These are phyloP conservation scores for Xylaria intraflava DNA, from an alignment of 495 filamentous ascomycete genomes.

Conservation along the genomic window DNA sequence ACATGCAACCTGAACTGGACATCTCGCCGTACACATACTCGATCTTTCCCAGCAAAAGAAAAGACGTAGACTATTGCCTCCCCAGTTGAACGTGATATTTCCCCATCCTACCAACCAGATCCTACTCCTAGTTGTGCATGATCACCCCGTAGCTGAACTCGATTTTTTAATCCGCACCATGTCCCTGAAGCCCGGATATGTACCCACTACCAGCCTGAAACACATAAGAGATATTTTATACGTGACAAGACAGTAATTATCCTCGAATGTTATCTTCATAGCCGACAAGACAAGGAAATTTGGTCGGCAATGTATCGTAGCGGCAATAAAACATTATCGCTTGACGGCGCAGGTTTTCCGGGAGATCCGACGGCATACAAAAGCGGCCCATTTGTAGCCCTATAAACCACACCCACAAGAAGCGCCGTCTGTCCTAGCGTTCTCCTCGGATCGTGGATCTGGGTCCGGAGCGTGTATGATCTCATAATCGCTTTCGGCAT, in stretches of 20 bases:
- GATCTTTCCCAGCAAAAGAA: not conserved
- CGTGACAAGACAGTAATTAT: not conserved
- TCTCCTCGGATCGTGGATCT: not conserved
- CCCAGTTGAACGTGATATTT: not conserved
- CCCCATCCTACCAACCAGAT: not conserved
- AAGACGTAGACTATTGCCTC: not conserved
- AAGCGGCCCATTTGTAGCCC: not conserved
- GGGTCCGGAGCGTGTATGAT: not conserved
- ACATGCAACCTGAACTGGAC: not conserved
- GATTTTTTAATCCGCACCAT: slow-evolving; percentile 9
- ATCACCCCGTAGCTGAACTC: not conserved
- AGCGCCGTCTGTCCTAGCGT: not conserved
- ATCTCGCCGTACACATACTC: not conserved
- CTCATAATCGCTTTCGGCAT: slow-evolving; percentile 7
- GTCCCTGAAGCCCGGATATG: slow-evolving; percentile 3
- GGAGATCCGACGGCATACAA: not conserved
- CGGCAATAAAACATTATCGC: slow-evolving; percentile 1
- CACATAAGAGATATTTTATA: slow-evolving; percentile 2
- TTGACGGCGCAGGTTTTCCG: not conserved
- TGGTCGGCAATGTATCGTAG: too few relatives aligned
- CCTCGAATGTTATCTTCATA: not conserved
- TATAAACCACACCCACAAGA: slow-evolving; percentile 7
- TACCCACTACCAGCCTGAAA: slow-evolving; percentile 2
- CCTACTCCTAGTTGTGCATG: not conserved
- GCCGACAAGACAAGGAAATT: not conserved